Percentiles rank a stretch among this genome's conserved stretches.
Conservation (phyloP, 2,329 filamentous ascomycete genomes). For the Scolecobasidium constrictum region DNA sequence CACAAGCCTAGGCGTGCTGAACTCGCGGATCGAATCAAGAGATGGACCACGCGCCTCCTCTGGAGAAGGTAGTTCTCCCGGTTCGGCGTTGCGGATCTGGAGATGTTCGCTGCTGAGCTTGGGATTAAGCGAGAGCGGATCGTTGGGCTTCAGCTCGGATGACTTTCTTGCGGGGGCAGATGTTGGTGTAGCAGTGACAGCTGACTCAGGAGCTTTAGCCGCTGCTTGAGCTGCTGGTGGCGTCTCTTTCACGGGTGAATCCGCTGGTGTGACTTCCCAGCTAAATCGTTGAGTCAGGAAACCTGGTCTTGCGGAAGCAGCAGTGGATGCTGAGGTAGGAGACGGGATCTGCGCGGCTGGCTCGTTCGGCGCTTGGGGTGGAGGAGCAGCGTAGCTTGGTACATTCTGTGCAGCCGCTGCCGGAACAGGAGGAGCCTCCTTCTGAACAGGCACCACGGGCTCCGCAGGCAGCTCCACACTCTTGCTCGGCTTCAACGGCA, state of each 20-base stretch:
- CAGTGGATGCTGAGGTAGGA: neutral
- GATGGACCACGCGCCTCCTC: conserved; percentile 9
- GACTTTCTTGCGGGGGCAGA: neutral
- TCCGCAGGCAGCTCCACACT: neutral
- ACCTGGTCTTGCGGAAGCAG: neutral
- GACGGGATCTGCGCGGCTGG: neutral
- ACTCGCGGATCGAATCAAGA: conserved; percentile 8
- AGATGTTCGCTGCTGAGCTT: conserved; percentile 10
- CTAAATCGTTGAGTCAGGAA: conserved; percentile 1
- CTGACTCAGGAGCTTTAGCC: neutral
- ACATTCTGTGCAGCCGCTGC: neutral
- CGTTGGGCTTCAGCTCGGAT: conserved; percentile 2
- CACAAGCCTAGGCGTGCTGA: neutral
- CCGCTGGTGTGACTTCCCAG: conserved; percentile 1
- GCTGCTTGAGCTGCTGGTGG: neutral
- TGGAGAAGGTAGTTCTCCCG: conserved; percentile 8
- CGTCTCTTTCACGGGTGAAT: neutral
- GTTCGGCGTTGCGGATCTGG: conserved; percentile 12
- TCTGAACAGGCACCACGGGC: neutral
- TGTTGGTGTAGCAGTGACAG: neutral
- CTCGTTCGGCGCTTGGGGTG: conserved; percentile 10
- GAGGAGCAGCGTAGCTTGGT: no score
- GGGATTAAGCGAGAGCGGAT: conserved; percentile 6
- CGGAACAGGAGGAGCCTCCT: neutral
- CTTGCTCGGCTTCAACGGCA: conserved; percentile 5